These are phyloP conservation scores for Starmera stellimalicola DNA, from an alignment of 1,139 yeast genomes.

Conservation along the genomic window DNA sequence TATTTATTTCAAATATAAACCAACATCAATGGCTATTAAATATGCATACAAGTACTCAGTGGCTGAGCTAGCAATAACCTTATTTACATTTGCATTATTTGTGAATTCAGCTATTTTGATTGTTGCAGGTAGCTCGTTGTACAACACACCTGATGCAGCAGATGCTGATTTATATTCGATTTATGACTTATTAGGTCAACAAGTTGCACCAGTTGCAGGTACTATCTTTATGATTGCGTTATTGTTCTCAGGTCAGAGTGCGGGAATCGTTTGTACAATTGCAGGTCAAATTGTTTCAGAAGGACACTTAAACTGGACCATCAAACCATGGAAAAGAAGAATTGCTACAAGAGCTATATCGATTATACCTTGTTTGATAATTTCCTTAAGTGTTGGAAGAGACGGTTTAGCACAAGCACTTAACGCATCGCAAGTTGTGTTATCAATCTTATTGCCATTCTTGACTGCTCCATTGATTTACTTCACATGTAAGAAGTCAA, in stretches of 20 bases:
- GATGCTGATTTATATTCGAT: constrained; percentile 72
- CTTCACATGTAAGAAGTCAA: constrained; percentile 53
- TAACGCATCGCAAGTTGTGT: constrained; percentile 68
- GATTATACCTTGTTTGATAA: constrained; percentile 60
- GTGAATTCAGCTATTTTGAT: constrained; percentile 72
- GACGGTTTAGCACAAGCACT: constrained; percentile 54
- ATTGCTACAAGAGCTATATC: constrained; percentile 62
- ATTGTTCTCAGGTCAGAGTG: constrained; percentile 69
- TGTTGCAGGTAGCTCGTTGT: constrained; percentile 67
- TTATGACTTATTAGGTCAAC: constrained; percentile 44
- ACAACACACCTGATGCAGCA: constrained; percentile 51
- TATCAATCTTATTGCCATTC: constrained; percentile 65
- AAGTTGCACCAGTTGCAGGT: constrained; percentile 66
- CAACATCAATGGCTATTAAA: constrained; percentile 54
- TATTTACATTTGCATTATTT: constrained; percentile 67
- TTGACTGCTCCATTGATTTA: constrained; percentile 71
- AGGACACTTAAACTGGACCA: constrained; percentile 70
- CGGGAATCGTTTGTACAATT: constrained; percentile 81
- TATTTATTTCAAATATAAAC: constrained; percentile 35
- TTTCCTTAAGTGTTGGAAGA: constrained; percentile 54
- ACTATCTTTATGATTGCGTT: constrained; percentile 70
- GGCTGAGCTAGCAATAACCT: constrained; percentile 52
- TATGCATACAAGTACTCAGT: constrained; percentile 62
- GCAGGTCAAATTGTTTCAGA: constrained; percentile 83
- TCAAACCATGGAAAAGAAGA: constrained; percentile 71